Base-by-base conservation (phyloP, 306 rosid genomes). In the Oemleria cerasiformis region DNA sequence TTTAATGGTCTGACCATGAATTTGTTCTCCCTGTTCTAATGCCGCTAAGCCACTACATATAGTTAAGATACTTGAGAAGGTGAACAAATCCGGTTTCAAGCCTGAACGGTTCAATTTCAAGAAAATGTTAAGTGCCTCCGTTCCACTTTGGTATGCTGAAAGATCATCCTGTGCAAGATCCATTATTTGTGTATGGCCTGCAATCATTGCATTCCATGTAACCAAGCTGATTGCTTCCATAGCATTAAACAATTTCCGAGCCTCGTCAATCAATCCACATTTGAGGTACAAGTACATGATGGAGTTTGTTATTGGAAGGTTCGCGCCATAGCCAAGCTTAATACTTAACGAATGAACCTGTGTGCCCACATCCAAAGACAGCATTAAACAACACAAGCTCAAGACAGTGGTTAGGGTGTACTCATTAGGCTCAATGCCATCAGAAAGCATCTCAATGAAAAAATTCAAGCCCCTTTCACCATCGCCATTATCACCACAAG, bases 131-230 rank as follows among this genome's bases (percentile, higher is more conserved):
- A 88, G 90, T 6, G 96, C 97, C 77, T 86, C 87, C n/a, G 4
- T 80, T 82, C 96, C 98, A 66, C 79, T 82, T 60, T 44, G 79
- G 73, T 79, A 71, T 6, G 85, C 85, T 39, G 89, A 79, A 79
- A 93, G 79, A 84, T 85, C 83, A 75, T 84, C 89, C 54, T 55
- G 82, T 71, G 81, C 80, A 67, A 62, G 75, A 42, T 87, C 92
- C 89, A 89, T 89, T 83, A 86, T 82, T 75, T 91, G 87, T 41
- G 87, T 86, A 56, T 84, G 85, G 13, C 97, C 97, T 9, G 97
- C 88, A 76, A 94, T 91, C 96, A 91, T 87, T 7, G 92, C 85
- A 73, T 94, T 94, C 97, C 98, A 91, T 30, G 97, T 81, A 63
- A 94, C 79, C 90, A 91, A 82, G 81, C 73, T 84, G 36, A 40